phyloP scores from a whole-genome alignment of 129 eudicot genomes.

The Helianthus annuus region DNA sequence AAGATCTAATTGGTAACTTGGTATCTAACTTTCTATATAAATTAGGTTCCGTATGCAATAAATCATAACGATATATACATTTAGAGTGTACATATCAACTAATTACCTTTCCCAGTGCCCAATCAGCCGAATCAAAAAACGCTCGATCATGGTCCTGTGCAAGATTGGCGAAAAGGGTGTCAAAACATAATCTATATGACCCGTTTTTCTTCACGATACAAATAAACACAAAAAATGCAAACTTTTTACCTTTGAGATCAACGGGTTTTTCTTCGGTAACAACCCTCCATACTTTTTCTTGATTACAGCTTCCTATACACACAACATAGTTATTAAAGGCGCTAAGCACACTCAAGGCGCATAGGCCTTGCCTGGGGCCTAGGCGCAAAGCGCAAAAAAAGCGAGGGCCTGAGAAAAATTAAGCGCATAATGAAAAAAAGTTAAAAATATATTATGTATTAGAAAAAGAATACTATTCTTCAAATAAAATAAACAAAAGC shows the following conservation, averaged over 20 bases:
- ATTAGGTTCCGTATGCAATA: neutral
- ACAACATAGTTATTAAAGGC: too few relatives aligned
- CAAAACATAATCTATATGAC: neutral
- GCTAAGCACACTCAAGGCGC: too few relatives aligned
- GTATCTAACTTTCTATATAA: neutral
- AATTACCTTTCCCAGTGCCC: conserved; percentile 93
- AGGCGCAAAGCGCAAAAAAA: too few relatives aligned
- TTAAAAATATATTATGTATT: too few relatives aligned
- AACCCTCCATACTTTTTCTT: conserved; percentile 97
- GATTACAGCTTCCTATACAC: conserved; percentile 59
- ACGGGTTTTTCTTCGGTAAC: conserved; percentile 68
- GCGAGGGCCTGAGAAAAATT: too few relatives aligned
- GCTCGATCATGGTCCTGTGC: conserved; percentile 89
- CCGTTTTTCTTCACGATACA: neutral
- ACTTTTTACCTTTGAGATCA: conserved; percentile 72
- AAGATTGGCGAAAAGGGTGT: conserved; percentile 26
- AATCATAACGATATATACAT: neutral
- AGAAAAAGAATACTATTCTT: too few relatives aligned
- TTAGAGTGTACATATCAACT: neutral
- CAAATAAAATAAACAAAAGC: too few relatives aligned
- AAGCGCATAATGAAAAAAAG: too few relatives aligned
- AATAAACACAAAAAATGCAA: neutral
- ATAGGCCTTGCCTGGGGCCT: too few relatives aligned
- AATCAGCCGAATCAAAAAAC: conserved; percentile 93
- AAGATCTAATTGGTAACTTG: neutral